Conservation (phyloP, 148 eudicot genomes). For the Rhododendron ferrugineum region DNA sequence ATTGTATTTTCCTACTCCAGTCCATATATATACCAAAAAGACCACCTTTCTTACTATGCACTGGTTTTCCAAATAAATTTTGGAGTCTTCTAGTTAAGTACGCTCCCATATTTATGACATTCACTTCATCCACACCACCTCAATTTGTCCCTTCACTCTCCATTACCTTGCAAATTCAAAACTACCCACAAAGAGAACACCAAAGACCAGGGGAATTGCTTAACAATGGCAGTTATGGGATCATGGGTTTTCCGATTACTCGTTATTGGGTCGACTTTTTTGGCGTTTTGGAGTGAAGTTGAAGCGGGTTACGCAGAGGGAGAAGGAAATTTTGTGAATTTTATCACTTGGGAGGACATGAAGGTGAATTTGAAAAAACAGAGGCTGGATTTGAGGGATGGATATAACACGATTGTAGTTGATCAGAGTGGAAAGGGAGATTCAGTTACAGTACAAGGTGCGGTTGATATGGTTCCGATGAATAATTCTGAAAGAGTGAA, state of each 20-base stretch:
- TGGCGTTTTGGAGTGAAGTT: conserved; percentile 5
- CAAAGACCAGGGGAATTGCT: background rate
- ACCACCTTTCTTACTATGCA: background rate
- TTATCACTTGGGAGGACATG: conserved; percentile 59
- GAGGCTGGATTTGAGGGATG: background rate
- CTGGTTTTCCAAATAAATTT: background rate
- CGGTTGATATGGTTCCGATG: conserved; percentile 72
- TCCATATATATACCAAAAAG: background rate
- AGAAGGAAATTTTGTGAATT: background rate
- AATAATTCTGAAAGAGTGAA: conserved; percentile 57
- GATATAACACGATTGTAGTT: conserved; percentile 38
- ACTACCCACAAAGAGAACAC: background rate
- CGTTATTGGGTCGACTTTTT: background rate
- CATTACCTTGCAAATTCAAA: background rate
- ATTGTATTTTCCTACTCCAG: background rate
- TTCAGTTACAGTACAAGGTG: conserved; percentile 75
- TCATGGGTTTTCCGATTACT: background rate
- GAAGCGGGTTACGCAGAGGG: background rate
- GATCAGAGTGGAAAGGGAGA: conserved; percentile 71
- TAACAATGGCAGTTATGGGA: background rate
- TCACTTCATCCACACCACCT: conserved; percentile 12
- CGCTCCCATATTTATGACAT: conserved; percentile 21
- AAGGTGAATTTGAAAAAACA: conserved; percentile 25
- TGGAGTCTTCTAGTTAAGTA: background rate
- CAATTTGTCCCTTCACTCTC: background rate